Conservation (phyloP, 179 eudicot species). For the Carnegiea gigantea region DNA sequence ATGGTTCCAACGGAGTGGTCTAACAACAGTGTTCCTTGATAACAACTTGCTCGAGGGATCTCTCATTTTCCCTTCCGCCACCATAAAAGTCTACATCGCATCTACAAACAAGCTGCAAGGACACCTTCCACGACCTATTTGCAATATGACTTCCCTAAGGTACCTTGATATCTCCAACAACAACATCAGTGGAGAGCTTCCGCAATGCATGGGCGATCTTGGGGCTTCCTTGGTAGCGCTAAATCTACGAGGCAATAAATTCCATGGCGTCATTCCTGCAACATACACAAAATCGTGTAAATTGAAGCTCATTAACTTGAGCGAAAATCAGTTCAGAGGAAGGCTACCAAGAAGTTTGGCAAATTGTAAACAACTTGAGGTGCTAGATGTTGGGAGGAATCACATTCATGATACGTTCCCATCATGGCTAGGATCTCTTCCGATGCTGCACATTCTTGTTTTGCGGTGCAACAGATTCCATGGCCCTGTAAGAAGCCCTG, state of each 20-base stretch:
- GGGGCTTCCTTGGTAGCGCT: conserved; percentile 5
- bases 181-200: conserved; percentile 28
- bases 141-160: conserved; percentile 10
- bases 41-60: conserved; percentile 8
- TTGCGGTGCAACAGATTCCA: conserved; percentile 32
- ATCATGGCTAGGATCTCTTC: conserved; percentile 26
- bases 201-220: conserved; percentile 19
- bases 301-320: conserved; percentile 24
- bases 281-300: conserved; percentile 19
- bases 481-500: conserved; percentile 18
- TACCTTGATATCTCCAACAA: conserved; percentile 28
- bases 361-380: conserved; percentile 3
- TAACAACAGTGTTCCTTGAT: not conserved
- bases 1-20: not conserved
- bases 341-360: conserved; percentile 1
- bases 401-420: conserved; percentile 17
- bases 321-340: conserved; percentile 27
- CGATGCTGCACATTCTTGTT: conserved; percentile 33
- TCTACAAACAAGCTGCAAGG: conserved; percentile 21
- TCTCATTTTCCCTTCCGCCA: conserved; percentile 16
- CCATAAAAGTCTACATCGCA: not conserved
- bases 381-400: conserved; percentile 10
- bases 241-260: conserved; percentile 21
- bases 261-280: conserved; percentile 13
- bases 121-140: conserved; percentile 15